Base-by-base conservation (phyloP, 1,139 yeast genomes). In the Sugiyamaella grinbergsii region DNA sequence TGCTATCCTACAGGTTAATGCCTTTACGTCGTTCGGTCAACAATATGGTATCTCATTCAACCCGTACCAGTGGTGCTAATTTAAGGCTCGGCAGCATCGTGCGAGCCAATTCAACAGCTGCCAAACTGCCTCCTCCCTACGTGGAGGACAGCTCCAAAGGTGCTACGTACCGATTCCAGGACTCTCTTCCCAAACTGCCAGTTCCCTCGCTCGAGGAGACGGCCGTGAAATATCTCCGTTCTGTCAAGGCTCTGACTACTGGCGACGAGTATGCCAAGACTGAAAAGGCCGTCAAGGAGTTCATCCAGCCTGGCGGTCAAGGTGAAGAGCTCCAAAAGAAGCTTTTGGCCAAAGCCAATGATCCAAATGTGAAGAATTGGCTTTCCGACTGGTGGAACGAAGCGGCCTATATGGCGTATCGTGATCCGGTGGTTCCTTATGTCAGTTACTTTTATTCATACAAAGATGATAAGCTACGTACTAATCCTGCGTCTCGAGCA, bases 351-450 rank as follows among this genome's bases (percentile, higher is more conserved):
- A 80, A 81, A 61, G 83, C 94, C 37, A 63, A 71, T 36, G 78
- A 71, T 54, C 79, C 82, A 59, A 71, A 66, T 51, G 73, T 70
- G 49, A 83, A 88, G 66, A 93, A 93, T 70, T 93, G 98, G 98
- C 78, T 93, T 64, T 81, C 88, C 50, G 85, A 81, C 55, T 89
- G 85, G 78, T 93, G 98, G 98, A 96, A 91, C 69, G 87, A 87
- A 63, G 89, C 85, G 61, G 96, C 97, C 28, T 93, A 93, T 71
- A 75, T 93, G 75, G 82, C 87, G 37, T 90, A 89, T 72, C 80
- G 95, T 61, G 98, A 89, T 68, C 96, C 98, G 0, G 88, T 93
- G 20, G 89, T 88, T 28, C 98, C 98, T 13, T 90, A 83, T 66
- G 96, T 89, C 36, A 87, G 96, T 10, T 93, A 93, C 73, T 93